Percentiles rank a stretch among this genome's conserved stretches.
Conservation (phyloP, 805 yeast species). For the Candida morakotiae region DNA sequence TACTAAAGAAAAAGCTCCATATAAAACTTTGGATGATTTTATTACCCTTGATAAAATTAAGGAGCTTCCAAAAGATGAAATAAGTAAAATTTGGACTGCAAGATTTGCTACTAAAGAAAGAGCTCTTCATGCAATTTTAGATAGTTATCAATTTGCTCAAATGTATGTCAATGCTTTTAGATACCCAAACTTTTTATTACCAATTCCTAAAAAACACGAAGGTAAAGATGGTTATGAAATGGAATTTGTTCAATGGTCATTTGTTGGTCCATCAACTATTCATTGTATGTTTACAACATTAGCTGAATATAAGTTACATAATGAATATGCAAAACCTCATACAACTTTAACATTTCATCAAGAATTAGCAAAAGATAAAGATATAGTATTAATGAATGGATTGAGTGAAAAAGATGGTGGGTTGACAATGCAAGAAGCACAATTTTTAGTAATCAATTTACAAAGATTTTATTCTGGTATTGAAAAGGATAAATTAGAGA, state of each 20-base stretch:
- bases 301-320: conserved; percentile 86
- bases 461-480: conserved; percentile 81
- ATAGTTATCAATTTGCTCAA: conserved; percentile 53
- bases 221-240: conserved; percentile 63
- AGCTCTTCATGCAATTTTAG: conserved; percentile 62
- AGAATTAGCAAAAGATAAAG: conserved; percentile 60
- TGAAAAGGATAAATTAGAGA: conserved; percentile 44
- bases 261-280: conserved; percentile 76
- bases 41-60: conserved; percentile 64
- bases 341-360: conserved; percentile 86
- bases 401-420: conserved; percentile 68
- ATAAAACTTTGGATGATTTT: conserved; percentile 67
- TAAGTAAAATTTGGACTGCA: conserved; percentile 86
- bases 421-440: conserved; percentile 71
- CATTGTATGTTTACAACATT: conserved; percentile 90
- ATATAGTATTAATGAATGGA: conserved; percentile 81
- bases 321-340: conserved; percentile 92
- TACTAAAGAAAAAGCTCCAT: conserved; percentile 44
- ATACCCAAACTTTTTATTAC: conserved; percentile 84
- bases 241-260: conserved; percentile 92
- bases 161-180: conserved; percentile 63
- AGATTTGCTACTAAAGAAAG: conserved; percentile 63
- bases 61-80: conserved; percentile 53
- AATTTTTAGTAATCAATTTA: conserved; percentile 65
- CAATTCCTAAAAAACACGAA: conserved; percentile 63